Conservation (phyloP, 2,329 filamentous ascomycete species). For the Metarhizium album region DNA sequence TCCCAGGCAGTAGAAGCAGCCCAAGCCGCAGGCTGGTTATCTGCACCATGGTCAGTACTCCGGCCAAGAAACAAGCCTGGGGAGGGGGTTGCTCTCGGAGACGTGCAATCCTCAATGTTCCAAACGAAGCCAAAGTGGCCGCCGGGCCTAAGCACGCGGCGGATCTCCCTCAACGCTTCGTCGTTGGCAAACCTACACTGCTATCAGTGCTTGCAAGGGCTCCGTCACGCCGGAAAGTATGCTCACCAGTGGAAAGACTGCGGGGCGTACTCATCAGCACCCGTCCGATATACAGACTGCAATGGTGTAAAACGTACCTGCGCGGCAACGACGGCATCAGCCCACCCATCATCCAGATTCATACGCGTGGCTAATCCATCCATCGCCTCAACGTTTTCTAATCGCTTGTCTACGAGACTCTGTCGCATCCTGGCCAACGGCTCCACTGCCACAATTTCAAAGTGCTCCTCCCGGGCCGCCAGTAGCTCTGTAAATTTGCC, state of each 20-base stretch:
- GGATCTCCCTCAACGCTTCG: slow-evolving; percentile 53
- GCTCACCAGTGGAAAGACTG: slow-evolving; percentile 46
- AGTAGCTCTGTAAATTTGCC: slow-evolving; percentile 60
- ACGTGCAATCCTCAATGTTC: slow-evolving; percentile 62
- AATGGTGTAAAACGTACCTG: slow-evolving; percentile 41
- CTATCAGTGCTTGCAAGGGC: neutral
- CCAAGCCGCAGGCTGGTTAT: slow-evolving; percentile 53
- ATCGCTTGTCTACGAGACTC: slow-evolving; percentile 45
- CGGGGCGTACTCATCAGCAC: slow-evolving; percentile 10
- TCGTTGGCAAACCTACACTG: slow-evolving; percentile 53
- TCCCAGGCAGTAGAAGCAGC: slow-evolving; percentile 50
- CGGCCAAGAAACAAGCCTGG: neutral
- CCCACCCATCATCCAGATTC: slow-evolving; percentile 43
- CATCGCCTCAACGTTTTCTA: slow-evolving; percentile 42
- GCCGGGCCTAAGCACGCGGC: slow-evolving; percentile 50
- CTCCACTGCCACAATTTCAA: slow-evolving; percentile 50
- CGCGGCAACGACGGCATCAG: slow-evolving; percentile 55
- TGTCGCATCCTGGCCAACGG: slow-evolving; percentile 55
- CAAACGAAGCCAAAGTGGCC: slow-evolving; percentile 57
- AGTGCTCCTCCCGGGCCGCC: slow-evolving; percentile 46
- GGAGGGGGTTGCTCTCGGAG: neutral
- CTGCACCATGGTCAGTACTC: slow-evolving; percentile 23
- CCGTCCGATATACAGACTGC: too few relatives aligned
- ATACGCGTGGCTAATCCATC: slow-evolving; percentile 50
- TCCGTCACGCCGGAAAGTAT: neutral